These are phyloP conservation scores for Moniliophthora roreri DNA, from an alignment of 1,284 basidiomycete species.

Conservation along the genomic window DNA sequence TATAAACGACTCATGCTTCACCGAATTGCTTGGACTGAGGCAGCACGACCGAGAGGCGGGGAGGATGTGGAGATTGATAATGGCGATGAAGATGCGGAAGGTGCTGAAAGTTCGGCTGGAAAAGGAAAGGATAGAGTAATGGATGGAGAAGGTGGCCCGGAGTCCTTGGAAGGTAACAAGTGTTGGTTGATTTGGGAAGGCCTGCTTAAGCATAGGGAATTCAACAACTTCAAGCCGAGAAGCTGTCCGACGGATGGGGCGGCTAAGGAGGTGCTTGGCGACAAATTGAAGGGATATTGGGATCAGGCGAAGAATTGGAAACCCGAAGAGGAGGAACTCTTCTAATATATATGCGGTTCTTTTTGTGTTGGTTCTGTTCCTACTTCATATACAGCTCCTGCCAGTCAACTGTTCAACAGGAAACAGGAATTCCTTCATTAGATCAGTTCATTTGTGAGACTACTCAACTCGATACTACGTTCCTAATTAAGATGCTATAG, in stretches of 20 bases:
- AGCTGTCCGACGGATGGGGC: conserved; percentile 83
- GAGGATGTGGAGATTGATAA: conserved; percentile 69
- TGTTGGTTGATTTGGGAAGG: conserved; percentile 96
- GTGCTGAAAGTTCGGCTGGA: conserved; percentile 23
- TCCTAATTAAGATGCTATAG: too few species aligned
- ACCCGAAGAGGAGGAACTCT: conserved; percentile 72
- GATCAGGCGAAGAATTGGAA: conserved; percentile 91
- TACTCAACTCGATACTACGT: too few species aligned
- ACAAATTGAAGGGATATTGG: conserved; percentile 88
- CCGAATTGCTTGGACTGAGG: conserved; percentile 94
- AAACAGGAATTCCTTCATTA: too few species aligned
- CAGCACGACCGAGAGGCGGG: conserved; percentile 74
- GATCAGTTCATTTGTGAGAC: too few species aligned
- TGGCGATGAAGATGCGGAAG: conserved; percentile 46
- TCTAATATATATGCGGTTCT: conserved; percentile 36
- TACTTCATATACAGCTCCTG: too few species aligned
- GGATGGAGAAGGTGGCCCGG: conserved; percentile 27
- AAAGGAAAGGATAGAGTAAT: conserved; percentile 13
- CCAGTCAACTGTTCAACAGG: too few species aligned
- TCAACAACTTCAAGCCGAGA: conserved; percentile 80
- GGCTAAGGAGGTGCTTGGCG: conserved; percentile 85
- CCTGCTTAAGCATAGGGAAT: conserved; percentile 79
- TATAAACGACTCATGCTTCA: conserved; percentile 89
- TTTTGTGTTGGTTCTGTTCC: too few species aligned
- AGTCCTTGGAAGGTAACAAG: conserved; percentile 78